These are phyloP conservation scores for Thelonectria discophora DNA, from an alignment of 2,329 filamentous ascomycete species.

Conservation along the genomic window DNA sequence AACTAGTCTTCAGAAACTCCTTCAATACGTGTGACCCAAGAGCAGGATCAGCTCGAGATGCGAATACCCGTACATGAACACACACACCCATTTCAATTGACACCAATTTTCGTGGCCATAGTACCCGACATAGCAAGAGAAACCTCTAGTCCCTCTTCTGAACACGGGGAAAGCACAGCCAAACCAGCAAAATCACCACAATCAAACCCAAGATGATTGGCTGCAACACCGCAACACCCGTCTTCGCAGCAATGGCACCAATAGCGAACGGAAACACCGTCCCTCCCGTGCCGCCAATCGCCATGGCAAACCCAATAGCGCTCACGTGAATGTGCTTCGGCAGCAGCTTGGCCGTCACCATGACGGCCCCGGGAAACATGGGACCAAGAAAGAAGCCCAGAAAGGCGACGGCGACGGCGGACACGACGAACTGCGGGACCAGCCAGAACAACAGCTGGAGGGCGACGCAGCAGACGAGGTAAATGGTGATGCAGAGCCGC, in stretches of 20 bases:
- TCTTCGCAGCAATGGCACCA: constrained; percentile 65
- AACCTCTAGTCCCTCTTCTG: constrained; percentile 43
- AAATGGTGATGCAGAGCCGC: constrained; percentile 65
- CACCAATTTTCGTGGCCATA: neutral
- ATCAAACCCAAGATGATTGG: constrained; percentile 59
- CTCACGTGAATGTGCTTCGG: constrained; percentile 75
- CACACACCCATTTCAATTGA: too few species aligned
- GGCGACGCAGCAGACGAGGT: constrained; percentile 67
- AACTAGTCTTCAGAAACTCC: too few species aligned
- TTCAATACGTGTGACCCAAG: too few species aligned
- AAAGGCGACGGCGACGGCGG: constrained; percentile 69
- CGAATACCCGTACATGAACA: too few species aligned
- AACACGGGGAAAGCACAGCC: constrained; percentile 49
- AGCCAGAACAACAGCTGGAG: constrained; percentile 68
- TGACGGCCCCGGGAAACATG: constrained; percentile 75
- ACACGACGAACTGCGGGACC: constrained; percentile 67
- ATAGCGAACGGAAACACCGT: constrained; percentile 69
- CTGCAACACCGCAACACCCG: constrained; percentile 59
- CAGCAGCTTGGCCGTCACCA: constrained; percentile 75
- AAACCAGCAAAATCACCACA: constrained; percentile 45
- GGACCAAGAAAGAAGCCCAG: constrained; percentile 81
- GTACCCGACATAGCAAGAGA: neutral
- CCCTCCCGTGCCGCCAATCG: constrained; percentile 75
- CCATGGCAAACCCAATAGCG: constrained; percentile 77
- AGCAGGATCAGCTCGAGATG: too few species aligned